Conservation (phyloP, 192 early-diverging fungal species). For the Helicostylum pulchrum region DNA sequence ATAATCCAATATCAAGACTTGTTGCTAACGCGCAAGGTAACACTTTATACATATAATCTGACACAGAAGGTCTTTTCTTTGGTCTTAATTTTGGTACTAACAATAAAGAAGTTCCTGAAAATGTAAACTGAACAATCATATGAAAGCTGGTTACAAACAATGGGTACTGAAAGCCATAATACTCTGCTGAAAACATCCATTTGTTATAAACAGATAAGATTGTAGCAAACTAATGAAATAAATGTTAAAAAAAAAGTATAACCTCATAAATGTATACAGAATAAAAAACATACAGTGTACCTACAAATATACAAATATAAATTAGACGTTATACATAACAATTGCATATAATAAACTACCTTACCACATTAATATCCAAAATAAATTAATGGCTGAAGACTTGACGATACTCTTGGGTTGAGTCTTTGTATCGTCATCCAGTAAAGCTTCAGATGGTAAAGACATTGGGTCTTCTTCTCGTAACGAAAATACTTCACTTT, state of each 20-base stretch:
- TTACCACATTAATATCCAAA: slow-evolving; percentile 32
- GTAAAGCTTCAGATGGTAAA: not conserved
- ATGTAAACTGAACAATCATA: slow-evolving; percentile 78
- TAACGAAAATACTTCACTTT: slow-evolving; percentile 8
- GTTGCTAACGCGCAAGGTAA: slow-evolving; percentile 87
- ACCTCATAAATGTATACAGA: not conserved
- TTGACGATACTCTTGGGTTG: slow-evolving; percentile 15
- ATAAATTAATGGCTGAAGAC: slow-evolving; percentile 18
- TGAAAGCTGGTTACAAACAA: slow-evolving; percentile 84
- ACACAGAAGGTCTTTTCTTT: slow-evolving; percentile 43
- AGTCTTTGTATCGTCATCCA: not conserved
- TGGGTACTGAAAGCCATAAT: slow-evolving; percentile 84
- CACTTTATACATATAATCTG: slow-evolving; percentile 63
- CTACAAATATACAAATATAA: not conserved
- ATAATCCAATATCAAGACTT: slow-evolving; percentile 87
- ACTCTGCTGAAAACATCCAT: slow-evolving; percentile 83
- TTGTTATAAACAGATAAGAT: slow-evolving; percentile 87
- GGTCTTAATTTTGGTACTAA: slow-evolving; percentile 64
- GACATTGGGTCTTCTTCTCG: slow-evolving; percentile 9
- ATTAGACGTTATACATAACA: not conserved
- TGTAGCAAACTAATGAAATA: slow-evolving; percentile 49
- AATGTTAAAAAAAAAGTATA: not conserved
- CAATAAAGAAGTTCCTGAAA: slow-evolving; percentile 53
- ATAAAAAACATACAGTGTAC: slow-evolving; percentile 11
- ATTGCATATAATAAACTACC: not conserved